Base-by-base conservation (phyloP, 768 basidiomycete species). In the Psilocybe tampanensis region DNA sequence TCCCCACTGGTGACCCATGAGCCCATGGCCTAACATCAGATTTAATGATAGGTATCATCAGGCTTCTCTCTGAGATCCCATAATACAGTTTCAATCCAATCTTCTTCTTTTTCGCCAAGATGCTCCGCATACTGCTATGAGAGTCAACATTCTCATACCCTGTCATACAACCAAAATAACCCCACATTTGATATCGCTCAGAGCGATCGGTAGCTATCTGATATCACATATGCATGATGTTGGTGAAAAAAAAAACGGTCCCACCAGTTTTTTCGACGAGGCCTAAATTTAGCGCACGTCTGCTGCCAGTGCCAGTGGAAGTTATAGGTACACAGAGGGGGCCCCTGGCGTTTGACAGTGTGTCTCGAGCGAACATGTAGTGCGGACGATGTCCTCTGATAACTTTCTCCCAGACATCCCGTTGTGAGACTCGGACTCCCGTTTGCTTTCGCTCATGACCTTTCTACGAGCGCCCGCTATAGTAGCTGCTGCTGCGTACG, bases 81-180 rank as follows among this genome's bases (percentile, higher is more conserved):
- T 21, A 47, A 24, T 26, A 47, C 22, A 18, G 26, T 17, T 48
- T 13, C 15, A 4, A 39, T 8, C 15, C 36, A 4, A 39, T 8
- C 15, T 13, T 39, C 36, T 29, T 45, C 47, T 32, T 48, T 3
- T 29, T 48, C 32, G n/a, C 17, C 26, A 48, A 17, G 29, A 48
- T 48, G 47, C 47, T 48, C 47, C 47, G 47, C 47, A 48, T 48
- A 48, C 4, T 39, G n/a, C 47, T 48, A 29, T 48, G 47, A 26
- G 29, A 48, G 26, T 13, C 18, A 32, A 18, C 24, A 7, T 48
- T 29, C 47, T 45, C 24, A 33, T 39, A 39, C 29, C 26, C 29
- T 33, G 47, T 48, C 29, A 33, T 18, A n/a, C 29, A 29, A 5
- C 26, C n/a, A 32, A 48, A 48, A 48, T 48, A 48, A 29, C 6